Evolutionary conservation across 331 rosid genomes (phyloP).

Genomic region (Erythrophleum ivorense): DNA sequence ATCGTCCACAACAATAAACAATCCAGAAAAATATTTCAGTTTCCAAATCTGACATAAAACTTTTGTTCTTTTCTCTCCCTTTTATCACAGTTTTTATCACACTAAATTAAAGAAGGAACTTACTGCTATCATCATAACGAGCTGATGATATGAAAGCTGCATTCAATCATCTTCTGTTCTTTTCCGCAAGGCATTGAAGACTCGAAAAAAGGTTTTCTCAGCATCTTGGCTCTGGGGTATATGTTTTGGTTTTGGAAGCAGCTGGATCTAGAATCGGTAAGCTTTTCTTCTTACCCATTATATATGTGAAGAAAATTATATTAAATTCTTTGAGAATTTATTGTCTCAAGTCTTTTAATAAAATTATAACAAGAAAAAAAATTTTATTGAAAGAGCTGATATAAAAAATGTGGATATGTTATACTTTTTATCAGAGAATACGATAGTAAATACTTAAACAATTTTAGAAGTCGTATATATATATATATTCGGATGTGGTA

Average conservation of each 20-base stretch:
- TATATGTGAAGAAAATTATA: neutral
- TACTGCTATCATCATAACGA: slow-evolving; percentile 34
- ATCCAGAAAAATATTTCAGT: slow-evolving; percentile 32
- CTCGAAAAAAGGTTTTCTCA: neutral
- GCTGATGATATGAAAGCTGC: slow-evolving; percentile 38
- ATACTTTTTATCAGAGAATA: neutral
- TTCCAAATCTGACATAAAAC: slow-evolving; percentile 59
- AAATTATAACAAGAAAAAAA: too few relatives aligned
- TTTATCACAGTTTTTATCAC: slow-evolving; percentile 45
- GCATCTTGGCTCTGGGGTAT: too few relatives aligned
- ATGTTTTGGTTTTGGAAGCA: neutral
- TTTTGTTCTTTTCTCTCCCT: slow-evolving; percentile 34
- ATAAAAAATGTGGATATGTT: neutral
- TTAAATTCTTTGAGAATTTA: too few relatives aligned
- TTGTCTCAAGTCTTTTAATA: neutral
- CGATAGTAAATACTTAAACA: neutral
- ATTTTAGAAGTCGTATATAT: neutral
- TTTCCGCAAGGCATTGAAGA: slow-evolving; percentile 16
- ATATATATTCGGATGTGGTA: slow-evolving; percentile 9
- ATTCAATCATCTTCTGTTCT: slow-evolving; percentile 33
- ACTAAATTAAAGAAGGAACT: slow-evolving; percentile 44
- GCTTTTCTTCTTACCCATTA: neutral
- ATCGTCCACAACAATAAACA: slow-evolving; percentile 4
- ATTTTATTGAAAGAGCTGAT: neutral
- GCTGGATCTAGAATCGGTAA: slow-evolving; percentile 37